These are phyloP conservation scores for Xerocomellus dryophilus DNA, from an alignment of 768 basidiomycete genomes.

Conservation along the genomic window DNA sequence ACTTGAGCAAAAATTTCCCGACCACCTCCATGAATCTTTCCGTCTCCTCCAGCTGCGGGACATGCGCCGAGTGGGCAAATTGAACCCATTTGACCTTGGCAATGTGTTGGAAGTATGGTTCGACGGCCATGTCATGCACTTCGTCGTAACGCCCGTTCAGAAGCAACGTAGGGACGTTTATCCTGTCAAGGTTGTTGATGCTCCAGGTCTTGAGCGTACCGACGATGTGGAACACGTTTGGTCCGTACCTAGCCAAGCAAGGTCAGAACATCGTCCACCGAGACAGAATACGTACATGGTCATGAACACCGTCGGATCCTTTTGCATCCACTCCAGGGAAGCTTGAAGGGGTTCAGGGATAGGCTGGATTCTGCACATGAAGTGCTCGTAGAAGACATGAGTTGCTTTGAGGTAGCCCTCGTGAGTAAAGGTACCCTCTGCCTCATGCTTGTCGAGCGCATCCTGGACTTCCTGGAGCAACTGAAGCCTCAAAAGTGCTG, in stretches of 20 bases:
- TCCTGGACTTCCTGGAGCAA: slow-evolving; percentile 43
- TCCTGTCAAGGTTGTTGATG: slow-evolving; percentile 32
- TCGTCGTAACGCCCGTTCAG: slow-evolving; percentile 38
- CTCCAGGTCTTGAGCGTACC: slow-evolving; percentile 37
- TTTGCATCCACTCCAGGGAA: slow-evolving; percentile 34
- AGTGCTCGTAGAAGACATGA: slow-evolving; percentile 39
- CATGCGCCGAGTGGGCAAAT: slow-evolving; percentile 37
- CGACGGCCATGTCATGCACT: slow-evolving; percentile 33
- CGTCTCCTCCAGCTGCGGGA: slow-evolving; percentile 38
- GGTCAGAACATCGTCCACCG: not conserved
- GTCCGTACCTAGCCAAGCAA: slow-evolving; percentile 35
- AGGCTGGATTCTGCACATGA: slow-evolving; percentile 45
- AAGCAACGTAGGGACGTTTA: slow-evolving; percentile 34
- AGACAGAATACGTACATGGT: slow-evolving; percentile 40
- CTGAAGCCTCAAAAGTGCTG: slow-evolving; percentile 28
- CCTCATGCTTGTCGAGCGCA: slow-evolving; percentile 44
- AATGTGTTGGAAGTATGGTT: slow-evolving; percentile 34
- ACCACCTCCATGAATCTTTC: slow-evolving; percentile 34
- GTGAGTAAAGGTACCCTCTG: slow-evolving; percentile 39
- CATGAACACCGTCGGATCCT: slow-evolving; percentile 47
- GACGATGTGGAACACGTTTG: slow-evolving; percentile 36
- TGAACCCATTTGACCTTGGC: slow-evolving; percentile 36
- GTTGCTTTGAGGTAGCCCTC: slow-evolving; percentile 46
- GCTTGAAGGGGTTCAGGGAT: slow-evolving; percentile 39
- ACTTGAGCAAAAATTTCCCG: slow-evolving; percentile 27